Conservation (phyloP, 2,329 filamentous ascomycete species). For the Scopulariopsis brevicaulis region DNA sequence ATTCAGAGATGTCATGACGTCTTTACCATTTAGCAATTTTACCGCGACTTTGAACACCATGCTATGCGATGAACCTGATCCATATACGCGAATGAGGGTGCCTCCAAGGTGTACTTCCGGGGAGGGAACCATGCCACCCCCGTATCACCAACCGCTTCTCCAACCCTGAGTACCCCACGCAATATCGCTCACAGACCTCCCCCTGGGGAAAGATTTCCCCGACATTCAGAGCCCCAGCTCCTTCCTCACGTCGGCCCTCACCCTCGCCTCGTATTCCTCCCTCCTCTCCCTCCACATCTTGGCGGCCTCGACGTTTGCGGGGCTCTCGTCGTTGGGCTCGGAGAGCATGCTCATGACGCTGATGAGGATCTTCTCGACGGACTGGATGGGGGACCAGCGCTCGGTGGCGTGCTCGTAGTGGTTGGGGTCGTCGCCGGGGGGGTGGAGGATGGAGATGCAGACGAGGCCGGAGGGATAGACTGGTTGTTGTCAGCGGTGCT, state of each 20-base stretch:
- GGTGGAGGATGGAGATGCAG: conserved; percentile 96
- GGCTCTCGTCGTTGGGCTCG: conserved; percentile 93
- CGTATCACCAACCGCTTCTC: too few relatives aligned
- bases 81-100: neutral
- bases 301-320: conserved; percentile 90
- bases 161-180: too few relatives aligned
- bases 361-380: conserved; percentile 93
- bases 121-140: neutral
- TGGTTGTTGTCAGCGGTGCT: conserved; percentile 21
- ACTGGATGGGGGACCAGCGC: conserved; percentile 94
- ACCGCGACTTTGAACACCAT: conserved; percentile 10
- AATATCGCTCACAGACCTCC: neutral
- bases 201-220: neutral
- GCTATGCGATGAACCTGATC: conserved; percentile 10
- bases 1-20: neutral
- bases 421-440: conserved; percentile 93
- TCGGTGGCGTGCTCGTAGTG: conserved; percentile 96
- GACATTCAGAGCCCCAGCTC: conserved; percentile 59
- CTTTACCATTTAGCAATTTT: neutral
- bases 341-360: conserved; percentile 98
- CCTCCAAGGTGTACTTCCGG: neutral
- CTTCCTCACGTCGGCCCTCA: conserved; percentile 69
- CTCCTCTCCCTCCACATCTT: conserved; percentile 90
- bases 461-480: conserved; percentile 88
- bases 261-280: conserved; percentile 73